Percentiles rank a stretch among this genome's conserved stretches.
Conservation (phyloP, 1,139 yeast species). For the Kluyveromyces sp. region DNA sequence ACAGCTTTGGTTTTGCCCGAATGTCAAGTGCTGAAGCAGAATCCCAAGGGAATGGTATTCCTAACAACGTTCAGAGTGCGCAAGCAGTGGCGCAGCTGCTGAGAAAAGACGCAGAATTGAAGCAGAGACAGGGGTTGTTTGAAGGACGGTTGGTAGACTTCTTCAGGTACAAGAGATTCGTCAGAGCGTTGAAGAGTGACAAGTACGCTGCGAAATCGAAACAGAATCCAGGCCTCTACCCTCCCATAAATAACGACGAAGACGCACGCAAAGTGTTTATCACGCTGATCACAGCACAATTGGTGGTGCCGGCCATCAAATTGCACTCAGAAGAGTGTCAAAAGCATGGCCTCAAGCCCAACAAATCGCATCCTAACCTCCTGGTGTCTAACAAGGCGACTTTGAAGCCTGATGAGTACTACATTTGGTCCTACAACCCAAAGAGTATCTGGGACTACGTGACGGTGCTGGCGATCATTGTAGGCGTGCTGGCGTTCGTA, state of each 20-base stretch:
- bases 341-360: slow-evolving; percentile 56
- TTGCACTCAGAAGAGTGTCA: slow-evolving; percentile 68
- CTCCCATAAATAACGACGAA: slow-evolving; percentile 45
- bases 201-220: slow-evolving; percentile 56
- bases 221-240: slow-evolving; percentile 50
- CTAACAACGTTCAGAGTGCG: slow-evolving; percentile 31
- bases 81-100: slow-evolving; percentile 64
- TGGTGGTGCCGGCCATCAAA: slow-evolving; percentile 69
- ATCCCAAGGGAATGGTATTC: background rate
- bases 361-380: slow-evolving; percentile 68
- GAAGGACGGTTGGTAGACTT: slow-evolving; percentile 68
- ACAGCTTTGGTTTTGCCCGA: no score
- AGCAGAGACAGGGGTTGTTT: slow-evolving; percentile 73
- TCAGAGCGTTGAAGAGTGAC: slow-evolving; percentile 67
- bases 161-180: slow-evolving; percentile 78
- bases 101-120: slow-evolving; percentile 57
- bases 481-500: slow-evolving; percentile 66
- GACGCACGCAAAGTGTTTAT: slow-evolving; percentile 62
- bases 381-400: slow-evolving; percentile 61
- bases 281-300: slow-evolving; percentile 61
- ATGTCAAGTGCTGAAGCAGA: no score
- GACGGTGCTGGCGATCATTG: slow-evolving; percentile 58
- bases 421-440: slow-evolving; percentile 78
- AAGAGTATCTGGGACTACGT: slow-evolving; percentile 60
- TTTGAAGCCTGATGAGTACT: slow-evolving; percentile 71